Conservation (phyloP, 2,329 filamentous ascomycete species). For the Elsinoe australis region DNA sequence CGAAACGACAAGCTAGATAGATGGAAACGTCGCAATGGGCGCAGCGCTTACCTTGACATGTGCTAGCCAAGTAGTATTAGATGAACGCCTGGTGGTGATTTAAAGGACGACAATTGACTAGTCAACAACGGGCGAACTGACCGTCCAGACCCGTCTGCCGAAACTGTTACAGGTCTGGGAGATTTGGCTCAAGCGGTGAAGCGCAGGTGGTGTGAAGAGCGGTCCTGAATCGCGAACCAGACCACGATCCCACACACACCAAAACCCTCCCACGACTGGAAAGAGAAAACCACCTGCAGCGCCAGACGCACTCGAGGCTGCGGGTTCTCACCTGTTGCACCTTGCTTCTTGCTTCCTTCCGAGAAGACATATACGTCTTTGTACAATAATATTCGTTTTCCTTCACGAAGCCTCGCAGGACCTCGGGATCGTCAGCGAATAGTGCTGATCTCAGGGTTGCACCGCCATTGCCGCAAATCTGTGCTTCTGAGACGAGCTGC, state of each 20-base stretch:
- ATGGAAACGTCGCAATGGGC: slow-evolving; percentile 2
- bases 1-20: slow-evolving; percentile 11
- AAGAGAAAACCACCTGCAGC: slow-evolving; percentile 6
- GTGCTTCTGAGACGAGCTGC: neutral
- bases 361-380: too few relatives aligned
- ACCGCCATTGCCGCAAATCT: neutral
- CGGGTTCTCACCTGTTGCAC: too few relatives aligned
- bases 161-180: neutral
- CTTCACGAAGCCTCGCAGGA: too few relatives aligned
- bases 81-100: too few relatives aligned
- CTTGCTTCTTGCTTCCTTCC: too few relatives aligned
- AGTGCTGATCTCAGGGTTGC: neutral
- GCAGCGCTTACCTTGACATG: slow-evolving; percentile 5
- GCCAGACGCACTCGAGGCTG: too few relatives aligned
- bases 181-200: neutral
- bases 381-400: too few relatives aligned
- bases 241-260: neutral
- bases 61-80: too few relatives aligned
- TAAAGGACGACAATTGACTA: neutral
- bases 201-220: slow-evolving; percentile 1
- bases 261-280: neutral
- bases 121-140: neutral
- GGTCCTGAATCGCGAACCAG: slow-evolving; percentile 7
- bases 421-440: neutral
- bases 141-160: neutral